Evolutionary conservation across 2,329 filamentous ascomycete genomes (phyloP).

Genomic region (Alternaria incomplexa): DNA sequence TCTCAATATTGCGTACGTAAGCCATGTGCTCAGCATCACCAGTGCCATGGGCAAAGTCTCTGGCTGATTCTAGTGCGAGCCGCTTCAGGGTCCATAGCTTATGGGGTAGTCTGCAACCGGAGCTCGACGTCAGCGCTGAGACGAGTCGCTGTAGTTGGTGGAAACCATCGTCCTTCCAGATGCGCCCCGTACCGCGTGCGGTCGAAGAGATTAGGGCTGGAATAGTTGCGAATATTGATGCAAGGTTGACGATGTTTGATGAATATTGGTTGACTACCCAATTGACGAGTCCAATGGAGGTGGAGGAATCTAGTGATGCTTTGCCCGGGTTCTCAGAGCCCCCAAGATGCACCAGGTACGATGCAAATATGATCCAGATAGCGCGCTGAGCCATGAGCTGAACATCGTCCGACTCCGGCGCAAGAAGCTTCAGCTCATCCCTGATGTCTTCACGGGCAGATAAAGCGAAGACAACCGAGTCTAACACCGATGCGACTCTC

Average conservation of each 20-base stretch:
- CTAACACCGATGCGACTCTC: slow-evolving; percentile 31
- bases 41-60: slow-evolving; percentile 45
- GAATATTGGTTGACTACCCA: slow-evolving; percentile 34
- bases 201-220: slow-evolving; percentile 40
- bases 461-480: slow-evolving; percentile 32
- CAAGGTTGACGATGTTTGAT: slow-evolving; percentile 25
- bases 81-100: slow-evolving; percentile 45
- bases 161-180: slow-evolving; percentile 44
- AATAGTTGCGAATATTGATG: slow-evolving; percentile 30
- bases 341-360: slow-evolving; percentile 34
- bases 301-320: slow-evolving; percentile 13
- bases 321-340: slow-evolving; percentile 3
- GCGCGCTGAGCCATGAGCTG: slow-evolving; percentile 41
- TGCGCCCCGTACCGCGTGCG: slow-evolving; percentile 44
- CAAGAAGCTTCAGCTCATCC: slow-evolving; percentile 30
- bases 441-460: slow-evolving; percentile 30
- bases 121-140: slow-evolving; percentile 32
- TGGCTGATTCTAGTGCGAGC: slow-evolving; percentile 44
- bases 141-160: slow-evolving; percentile 41
- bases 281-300: slow-evolving; percentile 21
- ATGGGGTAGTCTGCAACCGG: slow-evolving; percentile 32
- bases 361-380: slow-evolving; percentile 32
- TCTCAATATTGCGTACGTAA: slow-evolving; percentile 41
- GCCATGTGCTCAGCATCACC: slow-evolving; percentile 34
- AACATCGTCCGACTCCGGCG: slow-evolving; percentile 28